These are phyloP conservation scores for Dipteronia sinensis DNA, from an alignment of 345 rosid species.

Conservation along the genomic window DNA sequence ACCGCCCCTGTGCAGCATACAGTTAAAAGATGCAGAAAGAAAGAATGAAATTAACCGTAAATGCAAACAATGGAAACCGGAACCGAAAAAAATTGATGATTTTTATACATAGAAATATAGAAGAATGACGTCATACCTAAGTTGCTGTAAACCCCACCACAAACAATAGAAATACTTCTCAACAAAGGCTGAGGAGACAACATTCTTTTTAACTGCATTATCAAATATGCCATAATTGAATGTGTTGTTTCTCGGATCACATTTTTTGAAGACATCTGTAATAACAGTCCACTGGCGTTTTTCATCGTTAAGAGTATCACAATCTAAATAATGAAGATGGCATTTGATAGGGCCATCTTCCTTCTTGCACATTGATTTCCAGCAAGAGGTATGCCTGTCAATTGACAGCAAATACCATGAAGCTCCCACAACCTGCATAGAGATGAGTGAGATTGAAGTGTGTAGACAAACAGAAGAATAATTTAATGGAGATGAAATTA, in stretches of 20 bases:
- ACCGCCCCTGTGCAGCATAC: not conserved
- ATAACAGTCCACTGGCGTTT: slow-evolving; percentile 53
- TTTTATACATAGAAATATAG: not conserved
- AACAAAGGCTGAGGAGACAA: slow-evolving; percentile 58
- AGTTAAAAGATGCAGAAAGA: not conserved
- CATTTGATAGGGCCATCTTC: slow-evolving; percentile 49
- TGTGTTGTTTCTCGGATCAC: slow-evolving; percentile 47
- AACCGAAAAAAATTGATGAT: not conserved
- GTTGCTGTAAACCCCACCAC: slow-evolving; percentile 95
- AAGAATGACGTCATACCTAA: slow-evolving; percentile 54
- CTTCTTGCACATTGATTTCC: slow-evolving; percentile 62
- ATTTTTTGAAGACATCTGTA: slow-evolving; percentile 61
- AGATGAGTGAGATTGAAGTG: not conserved
- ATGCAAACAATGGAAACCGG: not conserved
- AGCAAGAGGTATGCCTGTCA: slow-evolving; percentile 81
- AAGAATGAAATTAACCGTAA: not conserved
- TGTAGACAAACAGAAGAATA: not conserved
- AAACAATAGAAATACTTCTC: slow-evolving; percentile 82
- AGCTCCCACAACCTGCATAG: slow-evolving; percentile 74
- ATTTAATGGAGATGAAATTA: not conserved
- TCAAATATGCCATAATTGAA: slow-evolving; percentile 76
- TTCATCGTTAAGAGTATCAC: slow-evolving; percentile 40
- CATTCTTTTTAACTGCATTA: slow-evolving; percentile 59
- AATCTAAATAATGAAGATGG: slow-evolving; percentile 51
- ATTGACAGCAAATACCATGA: slow-evolving; percentile 86